phyloP scores from a whole-genome alignment of 2,329 filamentous ascomycete species.

The Metarhizium sp. region DNA sequence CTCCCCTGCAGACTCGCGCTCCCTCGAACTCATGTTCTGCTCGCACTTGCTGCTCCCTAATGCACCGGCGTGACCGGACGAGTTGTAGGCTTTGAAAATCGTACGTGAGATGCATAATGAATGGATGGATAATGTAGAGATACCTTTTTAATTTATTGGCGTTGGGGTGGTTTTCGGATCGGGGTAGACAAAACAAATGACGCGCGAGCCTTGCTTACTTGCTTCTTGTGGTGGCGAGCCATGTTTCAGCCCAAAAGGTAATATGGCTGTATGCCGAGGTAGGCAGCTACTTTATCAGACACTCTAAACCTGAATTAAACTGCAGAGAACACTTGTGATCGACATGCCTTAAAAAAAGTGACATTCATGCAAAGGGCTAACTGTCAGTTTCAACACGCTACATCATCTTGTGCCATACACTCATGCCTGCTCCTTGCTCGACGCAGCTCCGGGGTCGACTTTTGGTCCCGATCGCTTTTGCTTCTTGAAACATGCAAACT shows the following conservation, averaged over 20 bases:
- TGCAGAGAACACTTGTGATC: too few relatives aligned
- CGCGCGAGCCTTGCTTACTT: not conserved
- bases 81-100: not conserved
- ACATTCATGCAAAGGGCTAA: not conserved
- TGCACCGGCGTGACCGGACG: conserved; percentile 7
- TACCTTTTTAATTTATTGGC: not conserved
- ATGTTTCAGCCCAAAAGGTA: not conserved
- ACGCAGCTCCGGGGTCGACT: conserved; percentile 16
- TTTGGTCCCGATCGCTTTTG: conserved; percentile 35
- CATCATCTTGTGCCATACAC: not conserved
- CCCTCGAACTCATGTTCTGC: conserved; percentile 40
- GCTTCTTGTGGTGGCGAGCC: not conserved
- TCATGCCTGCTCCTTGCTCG: not conserved
- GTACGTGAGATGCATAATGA: conserved; percentile 20
- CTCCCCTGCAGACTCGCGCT: conserved; percentile 38
- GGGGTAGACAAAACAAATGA: not conserved
- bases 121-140: conserved; percentile 14
- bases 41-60: conserved; percentile 36
- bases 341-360: not conserved
- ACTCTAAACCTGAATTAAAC: too few relatives aligned
- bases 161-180: conserved; percentile 14
- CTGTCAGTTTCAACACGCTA: not conserved
- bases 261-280: too few relatives aligned
- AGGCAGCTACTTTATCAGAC: too few relatives aligned
- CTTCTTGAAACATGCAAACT: conserved; percentile 80